phyloP scores from a whole-genome alignment of 208 protist genomes.

The Wallacemonas sp. region DNA sequence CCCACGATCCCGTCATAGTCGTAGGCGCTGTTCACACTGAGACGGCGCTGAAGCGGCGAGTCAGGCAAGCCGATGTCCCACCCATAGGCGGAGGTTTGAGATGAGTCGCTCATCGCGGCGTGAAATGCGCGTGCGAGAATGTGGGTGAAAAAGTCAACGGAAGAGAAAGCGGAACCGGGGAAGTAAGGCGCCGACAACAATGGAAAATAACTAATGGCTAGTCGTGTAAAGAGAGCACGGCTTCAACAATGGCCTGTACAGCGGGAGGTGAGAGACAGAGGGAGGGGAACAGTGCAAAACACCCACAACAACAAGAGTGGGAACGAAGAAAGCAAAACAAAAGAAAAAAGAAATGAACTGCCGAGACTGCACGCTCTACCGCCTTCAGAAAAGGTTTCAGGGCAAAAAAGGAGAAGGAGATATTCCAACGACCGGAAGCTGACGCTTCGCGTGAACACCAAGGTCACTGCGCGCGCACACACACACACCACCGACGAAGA shows the following conservation, averaged over 20 bases:
- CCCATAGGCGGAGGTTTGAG: background rate
- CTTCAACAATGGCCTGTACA: too few species aligned
- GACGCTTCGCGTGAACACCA: too few species aligned
- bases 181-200: background rate
- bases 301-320: background rate
- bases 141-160: background rate
- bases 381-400: background rate
- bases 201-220: too few species aligned
- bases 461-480: too few species aligned
- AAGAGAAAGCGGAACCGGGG: background rate
- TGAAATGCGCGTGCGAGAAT: background rate
- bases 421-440: too few species aligned
- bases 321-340: slow-evolving; percentile 8
- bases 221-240: too few species aligned
- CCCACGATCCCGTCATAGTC: slow-evolving; percentile 2
- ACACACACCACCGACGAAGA: background rate
- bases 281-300: too few species aligned
- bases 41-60: slow-evolving; percentile 13
- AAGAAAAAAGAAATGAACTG: background rate
- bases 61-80: slow-evolving; percentile 11
- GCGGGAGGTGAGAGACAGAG: too few species aligned
- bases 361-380: slow-evolving; percentile 1
- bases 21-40: background rate
- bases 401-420: background rate
- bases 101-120: background rate